Base-by-base conservation (phyloP, 352 stramenopile genomes). In the Phytophthora rubi region DNA sequence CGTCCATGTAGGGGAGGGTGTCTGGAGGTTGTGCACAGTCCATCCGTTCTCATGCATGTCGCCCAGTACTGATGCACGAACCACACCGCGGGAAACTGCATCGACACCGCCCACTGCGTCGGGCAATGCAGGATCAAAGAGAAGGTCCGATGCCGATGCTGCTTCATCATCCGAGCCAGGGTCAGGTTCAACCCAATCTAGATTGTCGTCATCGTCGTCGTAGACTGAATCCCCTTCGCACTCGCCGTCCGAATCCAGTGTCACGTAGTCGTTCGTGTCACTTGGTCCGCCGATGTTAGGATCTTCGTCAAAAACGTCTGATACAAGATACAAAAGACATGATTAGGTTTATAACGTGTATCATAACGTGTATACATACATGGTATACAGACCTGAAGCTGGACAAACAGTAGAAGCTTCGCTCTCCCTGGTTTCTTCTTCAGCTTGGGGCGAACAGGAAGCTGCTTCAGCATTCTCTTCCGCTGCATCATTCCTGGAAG, bases 1-100 rank as follows among this genome's bases (percentile, higher is more conserved):
- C 62, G 4, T 68, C 32, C 47, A 70, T 60, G 35, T 64, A 70
- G 0, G 62, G 54, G 49, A 37, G 64, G 62, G 53, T 2, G 42
- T 13, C 6, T 39, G 28, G 21, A 7, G 44, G 0, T 26, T 2
- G 1, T 49, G 54, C 6, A 47, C 26, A 9, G 48, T 57, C 56
- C 64, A 61, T 7, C 64, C 39, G 15, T 57, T 35, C 6, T 32
- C 1, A 0, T 32, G n/a, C 10, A 65, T 62, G 9, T 58, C 48
- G 4, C 26, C n/a, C 4, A 65, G 21, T 8, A 65, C 35, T 6
- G 39, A 6, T 6, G 28, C 48, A 12, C 10, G 37, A 8, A 53
- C 16, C 1, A n/a, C 32, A 13, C 57, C 49, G 0, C 39, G 47
- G 4, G 51, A n/a, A 18, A 71, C 16, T 2, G 10, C 13, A 7